Percentiles rank a stretch among this genome's conserved stretches.
These are phyloP conservation scores for Paramecium biaurelia DNA, from an alignment of 73 alveolate genomes.

Conservation along the genomic window DNA sequence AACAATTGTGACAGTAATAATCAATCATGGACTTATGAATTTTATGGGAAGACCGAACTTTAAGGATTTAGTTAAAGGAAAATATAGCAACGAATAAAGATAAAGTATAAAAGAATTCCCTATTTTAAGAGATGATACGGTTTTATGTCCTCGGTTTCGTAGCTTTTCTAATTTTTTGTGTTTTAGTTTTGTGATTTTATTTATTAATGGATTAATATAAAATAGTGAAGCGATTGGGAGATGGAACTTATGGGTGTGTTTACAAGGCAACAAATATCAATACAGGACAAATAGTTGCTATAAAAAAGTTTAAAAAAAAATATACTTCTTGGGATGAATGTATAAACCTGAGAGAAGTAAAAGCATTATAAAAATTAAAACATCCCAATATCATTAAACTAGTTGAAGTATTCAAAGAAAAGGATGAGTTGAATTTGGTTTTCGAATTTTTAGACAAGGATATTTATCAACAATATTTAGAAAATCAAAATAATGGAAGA, in stretches of 20 bases:
- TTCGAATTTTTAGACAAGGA: constrained; percentile 93
- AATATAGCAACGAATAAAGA: not conserved
- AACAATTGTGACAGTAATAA: constrained; percentile 33
- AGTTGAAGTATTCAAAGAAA: constrained; percentile 89
- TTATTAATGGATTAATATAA: constrained; percentile 88
- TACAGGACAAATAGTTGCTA: constrained; percentile 92
- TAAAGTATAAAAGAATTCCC: not conserved
- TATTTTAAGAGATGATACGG: constrained; percentile 38
- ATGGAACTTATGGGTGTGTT: constrained; percentile 96
- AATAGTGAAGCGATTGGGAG: constrained; percentile 87
- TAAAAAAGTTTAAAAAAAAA: constrained; percentile 90
- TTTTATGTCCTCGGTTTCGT: constrained; percentile 2
- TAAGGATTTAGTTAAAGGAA: constrained; percentile 6
- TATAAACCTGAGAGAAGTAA: constrained; percentile 96
- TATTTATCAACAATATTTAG: constrained; percentile 74
- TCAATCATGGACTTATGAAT: constrained; percentile 45
- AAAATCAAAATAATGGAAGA: constrained; percentile 73
- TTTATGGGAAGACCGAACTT: constrained; percentile 52
- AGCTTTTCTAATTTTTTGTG: constrained; percentile 34
- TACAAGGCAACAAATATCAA: constrained; percentile 76
- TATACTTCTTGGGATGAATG: constrained; percentile 98
- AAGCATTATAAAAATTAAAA: constrained; percentile 87
- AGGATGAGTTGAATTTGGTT: constrained; percentile 89
- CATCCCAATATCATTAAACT: constrained; percentile 94
- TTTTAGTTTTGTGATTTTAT: constrained; percentile 41